Evolutionary conservation across 1,139 yeast species (phyloP).

Genomic region (Sugiyamaella castrensis): DNA sequence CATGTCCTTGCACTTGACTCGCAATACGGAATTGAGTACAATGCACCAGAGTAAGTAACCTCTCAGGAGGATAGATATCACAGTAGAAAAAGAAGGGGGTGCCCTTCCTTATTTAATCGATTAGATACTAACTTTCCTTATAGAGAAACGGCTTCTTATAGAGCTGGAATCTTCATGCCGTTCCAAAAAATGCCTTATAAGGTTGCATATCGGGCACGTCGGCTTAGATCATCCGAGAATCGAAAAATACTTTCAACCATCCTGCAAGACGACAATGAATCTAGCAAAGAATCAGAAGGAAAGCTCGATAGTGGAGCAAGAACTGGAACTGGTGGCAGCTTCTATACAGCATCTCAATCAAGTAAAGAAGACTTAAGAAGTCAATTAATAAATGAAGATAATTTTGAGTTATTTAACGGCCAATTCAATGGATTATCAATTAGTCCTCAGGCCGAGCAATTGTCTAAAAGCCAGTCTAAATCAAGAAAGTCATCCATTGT

Average conservation of each 20-base stretch:
- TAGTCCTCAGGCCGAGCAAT: too few relatives aligned
- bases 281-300: too few relatives aligned
- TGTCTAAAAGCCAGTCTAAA: too few relatives aligned
- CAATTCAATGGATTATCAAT: too few relatives aligned
- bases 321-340: conserved; percentile 1
- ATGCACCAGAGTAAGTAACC: conserved; percentile 23
- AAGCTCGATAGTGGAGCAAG: neutral
- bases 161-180: conserved; percentile 33
- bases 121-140: too few relatives aligned
- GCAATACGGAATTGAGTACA: conserved; percentile 54
- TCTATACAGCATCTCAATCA: neutral
- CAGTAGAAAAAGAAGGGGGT: too few relatives aligned
- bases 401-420: neutral
- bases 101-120: too few relatives aligned
- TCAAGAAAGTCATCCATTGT: too few relatives aligned
- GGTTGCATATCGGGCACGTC: conserved; percentile 14
- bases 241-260: too few relatives aligned
- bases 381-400: neutral
- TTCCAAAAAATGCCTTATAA: conserved; percentile 21
- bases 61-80: too few relatives aligned
- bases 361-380: neutral
- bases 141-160: conserved; percentile 9
- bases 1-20: conserved; percentile 52
- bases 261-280: too few relatives aligned
- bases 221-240: neutral